These are phyloP conservation scores for Hyphopichia burtonii DNA, from an alignment of 1,139 yeast genomes.

Conservation along the genomic window DNA sequence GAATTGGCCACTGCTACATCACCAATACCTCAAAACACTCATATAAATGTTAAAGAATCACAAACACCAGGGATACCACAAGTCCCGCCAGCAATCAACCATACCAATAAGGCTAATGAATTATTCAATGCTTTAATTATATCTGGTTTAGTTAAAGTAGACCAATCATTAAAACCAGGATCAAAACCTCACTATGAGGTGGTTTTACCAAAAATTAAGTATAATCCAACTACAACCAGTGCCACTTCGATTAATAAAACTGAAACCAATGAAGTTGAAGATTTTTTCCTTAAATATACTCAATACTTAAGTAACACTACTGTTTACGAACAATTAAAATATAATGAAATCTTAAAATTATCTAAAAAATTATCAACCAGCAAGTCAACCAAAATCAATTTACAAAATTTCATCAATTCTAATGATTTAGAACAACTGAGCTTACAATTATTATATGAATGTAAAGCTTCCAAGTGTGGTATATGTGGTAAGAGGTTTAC, in stretches of 20 bases:
- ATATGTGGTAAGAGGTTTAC: constrained; percentile 88
- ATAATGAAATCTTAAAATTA: constrained; percentile 28
- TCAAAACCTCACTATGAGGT: constrained; percentile 38
- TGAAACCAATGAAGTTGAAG: constrained; percentile 30
- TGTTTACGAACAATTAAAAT: constrained; percentile 31
- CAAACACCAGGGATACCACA: constrained; percentile 9
- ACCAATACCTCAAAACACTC: constrained; percentile 10
- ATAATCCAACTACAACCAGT: constrained; percentile 14
- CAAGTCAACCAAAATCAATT: constrained; percentile 8
- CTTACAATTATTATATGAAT: constrained; percentile 49
- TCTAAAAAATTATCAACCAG: constrained; percentile 15
- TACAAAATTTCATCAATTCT: constrained; percentile 40
- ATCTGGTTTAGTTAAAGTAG: constrained; percentile 39
- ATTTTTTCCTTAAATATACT: constrained; percentile 22
- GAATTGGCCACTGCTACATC: constrained; percentile 18
- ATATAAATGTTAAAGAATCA: constrained; percentile 7
- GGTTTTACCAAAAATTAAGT: constrained; percentile 37
- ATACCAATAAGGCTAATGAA: constrained; percentile 16
- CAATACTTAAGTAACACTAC: constrained; percentile 10
- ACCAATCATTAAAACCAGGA: constrained; percentile 45
- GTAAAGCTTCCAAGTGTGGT: constrained; percentile 78
- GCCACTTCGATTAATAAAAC: constrained; percentile 11
- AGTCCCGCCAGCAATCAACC: constrained; percentile 3
- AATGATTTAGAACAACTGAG: constrained; percentile 28
- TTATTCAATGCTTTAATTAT: constrained; percentile 34